Evolutionary conservation across 176 grass and related monocot genomes (phyloP).

Genomic region (Cenchrus americanus): DNA sequence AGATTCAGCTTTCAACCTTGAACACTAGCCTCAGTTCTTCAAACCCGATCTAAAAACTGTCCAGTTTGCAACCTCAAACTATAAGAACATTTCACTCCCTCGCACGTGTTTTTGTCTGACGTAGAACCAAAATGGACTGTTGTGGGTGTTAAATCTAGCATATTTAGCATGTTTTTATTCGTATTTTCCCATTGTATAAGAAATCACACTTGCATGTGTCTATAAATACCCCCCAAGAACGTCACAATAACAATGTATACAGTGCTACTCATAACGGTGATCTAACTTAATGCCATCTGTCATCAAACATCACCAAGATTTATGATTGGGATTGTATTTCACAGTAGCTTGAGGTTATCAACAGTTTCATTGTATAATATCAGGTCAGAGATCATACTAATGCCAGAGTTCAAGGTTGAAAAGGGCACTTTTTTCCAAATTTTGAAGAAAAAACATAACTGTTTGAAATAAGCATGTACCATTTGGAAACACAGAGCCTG

Average conservation of each 20-base stretch:
- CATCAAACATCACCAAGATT: background rate
- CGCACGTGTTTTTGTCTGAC: background rate
- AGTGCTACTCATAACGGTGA: background rate
- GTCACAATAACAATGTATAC: background rate
- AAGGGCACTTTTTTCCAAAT: background rate
- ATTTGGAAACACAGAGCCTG: slow-evolving; percentile 87
- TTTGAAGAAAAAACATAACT: slow-evolving; percentile 7
- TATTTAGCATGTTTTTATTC: background rate
- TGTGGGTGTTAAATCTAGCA: background rate
- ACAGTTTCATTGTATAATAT: background rate
- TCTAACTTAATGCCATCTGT: slow-evolving; percentile 8
- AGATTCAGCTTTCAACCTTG: background rate
- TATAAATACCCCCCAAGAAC: background rate
- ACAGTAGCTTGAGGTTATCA: background rate
- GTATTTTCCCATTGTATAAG: background rate
- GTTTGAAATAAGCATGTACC: slow-evolving; percentile 49
- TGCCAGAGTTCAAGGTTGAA: slow-evolving; percentile 13
- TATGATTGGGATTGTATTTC: slow-evolving; percentile 2
- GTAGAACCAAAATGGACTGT: background rate
- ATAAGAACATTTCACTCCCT: background rate
- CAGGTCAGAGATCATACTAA: background rate
- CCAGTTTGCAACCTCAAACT: slow-evolving; percentile 6
- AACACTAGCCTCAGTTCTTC: slow-evolving; percentile 2
- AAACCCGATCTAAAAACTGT: background rate
- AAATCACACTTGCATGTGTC: background rate